Percentiles rank a stretch among this genome's conserved stretches.
Conservation (phyloP, 1,284 basidiomycete species). For the Volvariella surrecta region DNA sequence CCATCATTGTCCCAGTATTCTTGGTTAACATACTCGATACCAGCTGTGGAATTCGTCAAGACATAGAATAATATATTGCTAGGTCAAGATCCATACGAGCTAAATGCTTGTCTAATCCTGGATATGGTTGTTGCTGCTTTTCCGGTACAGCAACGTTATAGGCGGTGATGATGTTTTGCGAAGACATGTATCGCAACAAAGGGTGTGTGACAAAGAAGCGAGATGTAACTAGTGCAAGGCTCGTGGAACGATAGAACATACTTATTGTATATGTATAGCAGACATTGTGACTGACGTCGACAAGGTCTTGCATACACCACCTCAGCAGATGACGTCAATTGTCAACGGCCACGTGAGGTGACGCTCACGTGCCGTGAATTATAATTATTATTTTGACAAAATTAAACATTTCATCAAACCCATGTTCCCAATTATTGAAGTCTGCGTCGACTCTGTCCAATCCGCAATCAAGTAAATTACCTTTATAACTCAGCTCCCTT, state of each 20-base stretch:
- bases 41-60: constrained; percentile 17
- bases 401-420: no score
- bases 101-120: constrained; percentile 39
- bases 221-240: no score
- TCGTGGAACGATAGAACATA: no score
- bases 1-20: constrained; percentile 52
- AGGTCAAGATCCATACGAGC: constrained; percentile 8
- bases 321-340: no score
- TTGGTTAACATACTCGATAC: constrained; percentile 44
- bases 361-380: no score
- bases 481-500: constrained; percentile 22
- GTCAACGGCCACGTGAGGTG: no score
- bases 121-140: constrained; percentile 34
- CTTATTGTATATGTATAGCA: no score
- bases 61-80: not conserved
- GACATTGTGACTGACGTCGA: no score
- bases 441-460: constrained; percentile 74
- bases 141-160: constrained; percentile 21
- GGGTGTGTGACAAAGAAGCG: no score
- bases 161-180: constrained; percentile 18
- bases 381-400: no score
- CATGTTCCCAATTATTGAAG: constrained; percentile 40
- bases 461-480: constrained; percentile 63
- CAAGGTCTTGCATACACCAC: no score
- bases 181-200: constrained; percentile 13